Evolutionary conservation across 2,329 filamentous ascomycete genomes (phyloP).

Genomic region (Ophiostoma himal-ulmi): DNA sequence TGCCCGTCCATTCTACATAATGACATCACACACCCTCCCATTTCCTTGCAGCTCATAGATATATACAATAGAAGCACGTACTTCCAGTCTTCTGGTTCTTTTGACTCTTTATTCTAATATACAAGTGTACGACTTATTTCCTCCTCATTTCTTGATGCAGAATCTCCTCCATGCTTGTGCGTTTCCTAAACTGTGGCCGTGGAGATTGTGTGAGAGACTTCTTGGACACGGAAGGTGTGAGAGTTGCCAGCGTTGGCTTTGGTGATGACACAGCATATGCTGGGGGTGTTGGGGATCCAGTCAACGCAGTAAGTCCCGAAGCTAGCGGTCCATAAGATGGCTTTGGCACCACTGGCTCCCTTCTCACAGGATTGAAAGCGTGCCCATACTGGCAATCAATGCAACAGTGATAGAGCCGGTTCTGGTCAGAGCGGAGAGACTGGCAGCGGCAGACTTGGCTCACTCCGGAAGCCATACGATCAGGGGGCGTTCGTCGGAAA

Average conservation of each 20-base stretch:
- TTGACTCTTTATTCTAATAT: not conserved
- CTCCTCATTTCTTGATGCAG: not conserved
- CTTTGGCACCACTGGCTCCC: not conserved
- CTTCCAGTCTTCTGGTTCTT: not conserved
- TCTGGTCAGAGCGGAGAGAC: slow-evolving; percentile 13
- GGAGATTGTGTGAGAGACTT: not conserved
- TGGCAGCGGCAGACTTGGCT: slow-evolving; percentile 9
- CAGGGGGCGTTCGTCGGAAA: not conserved
- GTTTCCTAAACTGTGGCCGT: not conserved
- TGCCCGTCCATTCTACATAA: not conserved
- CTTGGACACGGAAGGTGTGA: not conserved
- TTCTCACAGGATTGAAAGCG: not conserved
- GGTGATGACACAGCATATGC: not conserved
- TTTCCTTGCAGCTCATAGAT: not conserved
- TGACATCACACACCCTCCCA: not conserved
- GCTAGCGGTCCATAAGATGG: not conserved
- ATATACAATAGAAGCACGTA: not conserved
- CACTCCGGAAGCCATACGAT: not conserved
- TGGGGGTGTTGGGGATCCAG: not conserved
- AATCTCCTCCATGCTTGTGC: not conserved
- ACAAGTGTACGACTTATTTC: not conserved
- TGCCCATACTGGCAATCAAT: slow-evolving; percentile 15
- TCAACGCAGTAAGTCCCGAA: not conserved
- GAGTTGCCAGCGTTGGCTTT: not conserved
- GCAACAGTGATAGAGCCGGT: slow-evolving; percentile 17